phyloP scores from a whole-genome alignment of 352 stramenopile species.

The Globisporangium takayamanum region DNA sequence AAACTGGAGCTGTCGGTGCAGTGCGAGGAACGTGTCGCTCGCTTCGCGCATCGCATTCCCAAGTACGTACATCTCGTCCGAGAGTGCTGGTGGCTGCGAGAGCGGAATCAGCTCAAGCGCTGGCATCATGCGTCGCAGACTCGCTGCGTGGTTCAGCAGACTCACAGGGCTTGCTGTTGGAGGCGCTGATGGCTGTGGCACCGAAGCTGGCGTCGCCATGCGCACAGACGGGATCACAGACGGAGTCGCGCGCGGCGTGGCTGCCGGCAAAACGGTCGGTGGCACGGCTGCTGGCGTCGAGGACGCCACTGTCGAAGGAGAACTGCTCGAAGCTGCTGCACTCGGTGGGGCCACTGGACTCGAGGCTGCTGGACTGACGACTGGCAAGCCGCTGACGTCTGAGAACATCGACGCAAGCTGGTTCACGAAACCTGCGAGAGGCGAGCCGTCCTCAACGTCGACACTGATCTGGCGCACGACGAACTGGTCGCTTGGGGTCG shows the following conservation, averaged over 20 bases:
- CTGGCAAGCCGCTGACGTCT: background rate
- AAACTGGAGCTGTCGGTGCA: slow-evolving; percentile 30
- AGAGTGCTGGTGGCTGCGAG: slow-evolving; percentile 16
- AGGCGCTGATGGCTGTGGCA: background rate
- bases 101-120: slow-evolving; percentile 18
- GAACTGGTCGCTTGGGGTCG: background rate
- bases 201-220: too few species aligned
- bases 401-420: slow-evolving; percentile 19
- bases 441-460: slow-evolving; percentile 1
- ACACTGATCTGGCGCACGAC: slow-evolving; percentile 11
- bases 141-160: slow-evolving; percentile 18
- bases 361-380: too few species aligned
- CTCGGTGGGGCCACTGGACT: background rate
- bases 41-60: slow-evolving; percentile 24
- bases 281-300: background rate
- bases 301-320: background rate
- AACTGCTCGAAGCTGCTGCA: slow-evolving; percentile 1
- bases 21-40: slow-evolving; percentile 26
- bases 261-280: background rate
- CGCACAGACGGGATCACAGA: too few species aligned
- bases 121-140: slow-evolving; percentile 22
- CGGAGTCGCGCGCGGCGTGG: background rate
- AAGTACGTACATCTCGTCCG: slow-evolving; percentile 22
- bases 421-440: slow-evolving; percentile 9
- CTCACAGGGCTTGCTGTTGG: background rate